These are phyloP conservation scores for Adenanthera pavonina DNA, from an alignment of 306 rosid species.

Conservation along the genomic window DNA sequence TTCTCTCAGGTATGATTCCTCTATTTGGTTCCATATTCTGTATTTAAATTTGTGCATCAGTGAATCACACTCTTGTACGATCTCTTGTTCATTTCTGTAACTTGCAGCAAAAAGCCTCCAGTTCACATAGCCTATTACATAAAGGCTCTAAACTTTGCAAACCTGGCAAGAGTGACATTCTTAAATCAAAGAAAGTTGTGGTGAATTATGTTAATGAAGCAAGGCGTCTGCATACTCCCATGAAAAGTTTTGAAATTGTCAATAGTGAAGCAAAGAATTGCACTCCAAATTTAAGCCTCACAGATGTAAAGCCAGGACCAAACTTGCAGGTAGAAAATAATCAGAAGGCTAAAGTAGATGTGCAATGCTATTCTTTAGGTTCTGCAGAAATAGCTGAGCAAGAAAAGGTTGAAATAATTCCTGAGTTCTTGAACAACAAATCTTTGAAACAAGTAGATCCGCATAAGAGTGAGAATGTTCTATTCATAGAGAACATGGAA, in stretches of 20 bases:
- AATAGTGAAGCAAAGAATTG: constrained; percentile 37
- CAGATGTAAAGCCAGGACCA: constrained; percentile 43
- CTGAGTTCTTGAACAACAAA: constrained; percentile 32
- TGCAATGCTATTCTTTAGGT: constrained; percentile 28
- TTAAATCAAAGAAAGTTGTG: constrained; percentile 49
- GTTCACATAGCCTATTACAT: constrained; percentile 46
- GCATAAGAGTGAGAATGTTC: constrained; percentile 31
- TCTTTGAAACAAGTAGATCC: constrained; percentile 41
- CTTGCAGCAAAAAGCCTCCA: constrained; percentile 63
- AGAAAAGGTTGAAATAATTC: constrained; percentile 29
- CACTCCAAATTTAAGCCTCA: constrained; percentile 29
- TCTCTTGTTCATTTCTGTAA: constrained; percentile 26
- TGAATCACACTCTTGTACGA: constrained; percentile 14
- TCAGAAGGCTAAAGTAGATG: constrained; percentile 38
- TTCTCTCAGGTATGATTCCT: constrained; percentile 68
- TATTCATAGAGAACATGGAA: constrained; percentile 42
- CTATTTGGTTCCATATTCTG: constrained; percentile 27
- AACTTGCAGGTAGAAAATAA: constrained; percentile 34
- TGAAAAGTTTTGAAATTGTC: constrained; percentile 37
- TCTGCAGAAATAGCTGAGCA: constrained; percentile 34
- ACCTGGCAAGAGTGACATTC: constrained; percentile 37
- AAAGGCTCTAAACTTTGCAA: constrained; percentile 54
- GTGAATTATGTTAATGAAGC: constrained; percentile 42
- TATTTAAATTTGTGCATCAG: constrained; percentile 21
- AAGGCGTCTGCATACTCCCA: constrained; percentile 44